Conservation (phyloP, 2,329 filamentous ascomycete genomes). For the Sporothrix curviconia region DNA sequence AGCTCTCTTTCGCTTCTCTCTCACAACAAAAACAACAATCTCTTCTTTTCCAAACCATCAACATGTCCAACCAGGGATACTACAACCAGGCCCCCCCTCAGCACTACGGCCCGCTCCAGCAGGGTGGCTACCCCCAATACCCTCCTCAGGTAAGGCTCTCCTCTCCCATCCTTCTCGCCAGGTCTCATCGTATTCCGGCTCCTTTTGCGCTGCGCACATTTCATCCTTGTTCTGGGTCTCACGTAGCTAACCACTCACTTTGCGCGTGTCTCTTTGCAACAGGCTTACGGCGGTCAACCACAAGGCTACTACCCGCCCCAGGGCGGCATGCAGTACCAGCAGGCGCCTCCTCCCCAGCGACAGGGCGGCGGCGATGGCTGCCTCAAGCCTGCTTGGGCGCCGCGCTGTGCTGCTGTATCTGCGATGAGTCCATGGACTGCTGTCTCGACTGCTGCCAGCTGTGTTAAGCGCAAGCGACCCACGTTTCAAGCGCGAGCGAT, state of each 20-base stretch:
- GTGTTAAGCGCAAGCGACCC: conserved; percentile 24
- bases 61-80: conserved; percentile 32
- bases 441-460: conserved; percentile 41
- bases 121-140: conserved; percentile 35
- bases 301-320: conserved; percentile 39
- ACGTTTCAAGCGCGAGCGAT: neutral
- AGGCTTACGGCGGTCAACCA: conserved; percentile 24
- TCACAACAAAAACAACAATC: neutral
- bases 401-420: conserved; percentile 45
- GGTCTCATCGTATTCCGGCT: conserved; percentile 6
- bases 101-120: conserved; percentile 19
- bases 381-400: conserved; percentile 32
- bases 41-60: conserved; percentile 10
- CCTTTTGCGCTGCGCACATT: neutral
- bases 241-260: no score
- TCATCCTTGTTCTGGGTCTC: no score
- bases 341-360: conserved; percentile 34
- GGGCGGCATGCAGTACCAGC: conserved; percentile 38
- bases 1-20: neutral
- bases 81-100: conserved; percentile 31
- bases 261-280: neutral
- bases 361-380: conserved; percentile 34
- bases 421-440: conserved; percentile 45
- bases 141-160: conserved; percentile 35
- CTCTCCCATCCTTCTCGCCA: conserved; percentile 4